These are phyloP conservation scores for Salicornia ramosissima DNA, from an alignment of 148 eudicot species.

Conservation along the genomic window DNA sequence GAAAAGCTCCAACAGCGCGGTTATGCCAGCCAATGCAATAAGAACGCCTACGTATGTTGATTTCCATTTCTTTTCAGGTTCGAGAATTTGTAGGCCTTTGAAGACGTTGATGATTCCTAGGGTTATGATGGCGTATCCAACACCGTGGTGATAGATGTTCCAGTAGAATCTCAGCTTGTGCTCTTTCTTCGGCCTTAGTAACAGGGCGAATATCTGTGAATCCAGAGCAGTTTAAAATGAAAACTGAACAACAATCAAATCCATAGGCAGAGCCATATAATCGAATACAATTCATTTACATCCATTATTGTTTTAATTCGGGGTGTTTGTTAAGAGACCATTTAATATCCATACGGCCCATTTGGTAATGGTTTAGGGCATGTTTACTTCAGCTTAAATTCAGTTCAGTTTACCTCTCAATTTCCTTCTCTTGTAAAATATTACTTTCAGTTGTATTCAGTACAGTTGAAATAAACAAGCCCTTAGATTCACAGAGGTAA, in stretches of 20 bases:
- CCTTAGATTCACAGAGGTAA: no score
- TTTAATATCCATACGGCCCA: no score
- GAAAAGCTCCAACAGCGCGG: conserved; percentile 57
- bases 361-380: no score
- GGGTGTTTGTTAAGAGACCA: no score
- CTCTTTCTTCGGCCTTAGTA: conserved; percentile 79
- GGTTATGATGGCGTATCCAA: conserved; percentile 66
- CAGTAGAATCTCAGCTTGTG: conserved; percentile 81
- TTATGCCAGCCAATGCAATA: conserved; percentile 48
- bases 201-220: conserved; percentile 69
- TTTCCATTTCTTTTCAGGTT: conserved; percentile 76
- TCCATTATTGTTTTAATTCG: no score
- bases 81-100: conserved; percentile 74
- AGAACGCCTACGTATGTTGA: conserved; percentile 48
- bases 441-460: no score
- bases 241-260: neutral
- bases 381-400: no score
- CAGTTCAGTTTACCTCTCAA: no score
- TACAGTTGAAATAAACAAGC: no score
- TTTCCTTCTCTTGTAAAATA: no score
- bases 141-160: conserved; percentile 74
- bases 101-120: conserved; percentile 83
- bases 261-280: no score
- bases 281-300: no score
- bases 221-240: neutral